Conservation (phyloP, 106 monocot species). For the Triglochin maritima region DNA sequence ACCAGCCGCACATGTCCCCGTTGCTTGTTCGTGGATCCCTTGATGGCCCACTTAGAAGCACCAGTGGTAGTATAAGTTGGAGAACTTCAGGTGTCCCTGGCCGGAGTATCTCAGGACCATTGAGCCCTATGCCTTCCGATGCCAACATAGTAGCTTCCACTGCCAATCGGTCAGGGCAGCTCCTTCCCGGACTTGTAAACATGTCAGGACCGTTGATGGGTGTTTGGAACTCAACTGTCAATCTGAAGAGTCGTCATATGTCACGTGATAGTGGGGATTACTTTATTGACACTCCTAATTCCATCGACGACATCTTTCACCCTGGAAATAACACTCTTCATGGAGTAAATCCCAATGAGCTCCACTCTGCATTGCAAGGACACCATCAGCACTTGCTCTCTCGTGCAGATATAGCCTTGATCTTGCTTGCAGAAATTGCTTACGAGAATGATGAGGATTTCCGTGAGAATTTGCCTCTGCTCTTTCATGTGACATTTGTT, state of each 20-base stretch:
- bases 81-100: slow-evolving; percentile 67
- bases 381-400: slow-evolving; percentile 80
- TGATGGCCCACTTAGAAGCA: slow-evolving; percentile 68
- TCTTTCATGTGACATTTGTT: slow-evolving; percentile 92
- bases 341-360: slow-evolving; percentile 73
- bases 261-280: slow-evolving; percentile 92
- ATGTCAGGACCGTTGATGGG: slow-evolving; percentile 98
- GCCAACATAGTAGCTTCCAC: slow-evolving; percentile 40
- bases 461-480: slow-evolving; percentile 83
- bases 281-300: slow-evolving; percentile 70
- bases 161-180: slow-evolving; percentile 77
- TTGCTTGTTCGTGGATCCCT: slow-evolving; percentile 92
- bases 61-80: slow-evolving; percentile 85
- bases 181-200: slow-evolving; percentile 81
- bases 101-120: slow-evolving; percentile 80
- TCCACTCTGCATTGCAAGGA: slow-evolving; percentile 78
- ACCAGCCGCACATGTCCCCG: slow-evolving; percentile 97
- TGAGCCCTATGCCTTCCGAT: slow-evolving; percentile 73
- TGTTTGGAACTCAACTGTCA: slow-evolving; percentile 66
- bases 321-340: slow-evolving; percentile 28
- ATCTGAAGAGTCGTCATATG: slow-evolving; percentile 86
- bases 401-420: slow-evolving; percentile 87
- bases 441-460: slow-evolving; percentile 99
- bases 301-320: slow-evolving; percentile 64
- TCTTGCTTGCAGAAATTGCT: slow-evolving; percentile 93